Base-by-base conservation (phyloP, 1,139 yeast genomes). In the Candida frijolesensis region DNA sequence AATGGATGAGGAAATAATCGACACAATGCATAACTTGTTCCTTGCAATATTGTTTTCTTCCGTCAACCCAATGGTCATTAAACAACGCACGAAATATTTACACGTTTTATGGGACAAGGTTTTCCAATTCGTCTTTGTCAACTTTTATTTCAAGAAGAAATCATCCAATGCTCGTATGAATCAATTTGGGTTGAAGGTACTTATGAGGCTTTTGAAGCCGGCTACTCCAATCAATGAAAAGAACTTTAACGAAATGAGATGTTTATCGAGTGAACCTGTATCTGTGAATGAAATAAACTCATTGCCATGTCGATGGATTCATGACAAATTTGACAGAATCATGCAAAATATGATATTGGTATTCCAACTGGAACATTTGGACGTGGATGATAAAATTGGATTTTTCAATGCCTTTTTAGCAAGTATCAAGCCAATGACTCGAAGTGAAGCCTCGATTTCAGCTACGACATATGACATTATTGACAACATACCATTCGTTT, bases 31-130 rank as follows among this genome's bases (percentile, higher is more conserved):
- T 56, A 64, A 64, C 41, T 50, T 66, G 22, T 67, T 72, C 40
- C 50, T 72, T 32, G 58, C 71, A 3, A 66, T 73, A 1, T 55
- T 73, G n/a, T 74, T 74, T 57, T 60, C 64, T 34, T 56, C 74
- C 45, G 54, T 72, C 30, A 68, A 67, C 51, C 65, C 65, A 8
- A 52, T 57, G 14, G 54, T 57, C 1, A 55, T 57, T 16, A 63
- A 60, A 45, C 56, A 56, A n/a, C 56, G 61, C 4, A 46, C 57
- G 33, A 68, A 67, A 46, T 63, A 66, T 50, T 54, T 72, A 35
- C 68, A 67, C 44, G 55, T 71, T 5, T 67, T 70, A 42, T 76
- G 80, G 80, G 79, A 74, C 49, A 67, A 63, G 45, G 58, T 76
- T 2, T 55, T 76, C 18, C 71, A 65, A 44, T 74, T 74, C 0